Conservation (phyloP, 2,329 filamentous ascomycete genomes). For the Biscogniauxia mediterranea region DNA sequence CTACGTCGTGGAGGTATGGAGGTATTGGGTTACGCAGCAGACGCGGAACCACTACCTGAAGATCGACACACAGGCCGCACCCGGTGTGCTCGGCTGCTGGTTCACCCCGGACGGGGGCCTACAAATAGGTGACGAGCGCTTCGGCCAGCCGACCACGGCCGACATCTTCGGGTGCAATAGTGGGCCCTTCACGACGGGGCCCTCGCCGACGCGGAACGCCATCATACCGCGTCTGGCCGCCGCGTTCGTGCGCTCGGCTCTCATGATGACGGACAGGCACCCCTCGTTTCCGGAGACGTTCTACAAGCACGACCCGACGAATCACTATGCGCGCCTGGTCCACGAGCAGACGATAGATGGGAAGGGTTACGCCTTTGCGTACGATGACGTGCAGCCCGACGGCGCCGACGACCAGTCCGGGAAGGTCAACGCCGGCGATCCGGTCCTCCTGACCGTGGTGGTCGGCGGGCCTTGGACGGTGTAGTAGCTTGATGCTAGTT, state of each 20-base stretch:
- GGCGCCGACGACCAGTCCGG: slow-evolving; percentile 54
- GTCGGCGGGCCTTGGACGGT: slow-evolving; percentile 42
- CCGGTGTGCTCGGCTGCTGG: slow-evolving; percentile 52
- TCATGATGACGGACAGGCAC: slow-evolving; percentile 44
- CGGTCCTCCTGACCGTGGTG: slow-evolving; percentile 47
- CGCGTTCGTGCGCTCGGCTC: slow-evolving; percentile 55
- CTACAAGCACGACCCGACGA: slow-evolving; percentile 45
- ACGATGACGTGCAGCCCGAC: slow-evolving; percentile 57
- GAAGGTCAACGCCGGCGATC: slow-evolving; percentile 51
- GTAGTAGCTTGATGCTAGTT: slow-evolving; percentile 5
- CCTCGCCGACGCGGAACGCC: slow-evolving; percentile 38
- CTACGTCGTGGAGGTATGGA: slow-evolving; percentile 44
- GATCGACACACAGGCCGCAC: slow-evolving; percentile 64
- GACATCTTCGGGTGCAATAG: slow-evolving; percentile 69
- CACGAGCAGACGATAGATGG: slow-evolving; percentile 53
- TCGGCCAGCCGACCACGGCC: slow-evolving; percentile 53
- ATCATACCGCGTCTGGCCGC: slow-evolving; percentile 48
- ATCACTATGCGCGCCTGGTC: slow-evolving; percentile 58
- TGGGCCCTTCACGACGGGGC: slow-evolving; percentile 54
- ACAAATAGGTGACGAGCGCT: slow-evolving; percentile 41
- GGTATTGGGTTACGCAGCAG: slow-evolving; percentile 30
- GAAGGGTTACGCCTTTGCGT: slow-evolving; percentile 60
- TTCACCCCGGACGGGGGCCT: slow-evolving; percentile 42
- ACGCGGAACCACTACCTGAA: slow-evolving; percentile 39
- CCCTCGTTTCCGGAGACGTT: slow-evolving; percentile 36